Conservation (phyloP, 768 basidiomycete species). For the Auricularia cornea region DNA sequence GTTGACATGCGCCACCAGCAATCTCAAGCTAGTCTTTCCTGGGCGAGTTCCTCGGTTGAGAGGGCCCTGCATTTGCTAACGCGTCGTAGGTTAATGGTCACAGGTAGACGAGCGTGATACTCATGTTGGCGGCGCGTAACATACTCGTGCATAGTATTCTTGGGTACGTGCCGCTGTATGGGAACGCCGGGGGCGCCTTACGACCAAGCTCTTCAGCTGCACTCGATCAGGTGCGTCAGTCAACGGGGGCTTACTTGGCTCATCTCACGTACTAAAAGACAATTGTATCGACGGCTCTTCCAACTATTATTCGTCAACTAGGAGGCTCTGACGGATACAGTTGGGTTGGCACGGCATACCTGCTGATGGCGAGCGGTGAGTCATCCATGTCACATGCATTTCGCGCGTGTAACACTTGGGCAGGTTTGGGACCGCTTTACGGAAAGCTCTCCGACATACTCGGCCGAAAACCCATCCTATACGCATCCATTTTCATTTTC, state of each 20-base stretch:
- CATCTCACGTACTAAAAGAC: background rate
- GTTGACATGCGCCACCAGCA: background rate
- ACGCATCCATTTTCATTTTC: constrained; percentile 8
- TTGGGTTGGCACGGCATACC: constrained; percentile 13
- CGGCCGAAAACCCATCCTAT: constrained; percentile 10
- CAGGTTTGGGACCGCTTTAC: constrained; percentile 3
- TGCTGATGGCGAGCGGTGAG: constrained; percentile 1
- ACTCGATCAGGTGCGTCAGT: background rate
- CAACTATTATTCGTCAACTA: background rate
- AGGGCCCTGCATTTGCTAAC: background rate
- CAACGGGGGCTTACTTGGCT: background rate
- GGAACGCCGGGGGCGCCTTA: background rate
- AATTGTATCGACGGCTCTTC: background rate
- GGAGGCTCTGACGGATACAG: background rate
- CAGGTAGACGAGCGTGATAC: background rate
- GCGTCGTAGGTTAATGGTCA: background rate
- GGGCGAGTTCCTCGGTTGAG: background rate
- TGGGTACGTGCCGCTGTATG: background rate
- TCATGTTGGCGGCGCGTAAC: background rate
- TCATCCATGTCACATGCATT: background rate
- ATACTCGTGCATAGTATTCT: background rate
- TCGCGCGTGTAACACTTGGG: background rate
- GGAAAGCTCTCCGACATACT: constrained; percentile 6
- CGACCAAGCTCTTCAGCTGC: background rate
- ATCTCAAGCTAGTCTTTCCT: background rate